These are phyloP conservation scores for Penicillium psychrofluorescens DNA, from an alignment of 495 filamentous ascomycete genomes.

Conservation along the genomic window DNA sequence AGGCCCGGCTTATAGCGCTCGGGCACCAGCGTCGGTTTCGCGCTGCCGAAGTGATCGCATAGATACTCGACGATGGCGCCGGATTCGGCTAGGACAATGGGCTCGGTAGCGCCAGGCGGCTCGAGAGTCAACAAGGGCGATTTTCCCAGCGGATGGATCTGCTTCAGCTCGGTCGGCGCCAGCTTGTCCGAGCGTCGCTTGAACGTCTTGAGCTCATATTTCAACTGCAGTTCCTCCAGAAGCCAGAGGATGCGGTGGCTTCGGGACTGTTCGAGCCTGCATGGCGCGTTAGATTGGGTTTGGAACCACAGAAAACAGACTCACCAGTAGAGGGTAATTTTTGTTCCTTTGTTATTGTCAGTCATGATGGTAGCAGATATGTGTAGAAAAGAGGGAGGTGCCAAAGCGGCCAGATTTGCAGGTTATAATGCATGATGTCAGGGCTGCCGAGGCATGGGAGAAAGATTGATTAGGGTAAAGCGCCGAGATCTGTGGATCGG, in stretches of 20 bases:
- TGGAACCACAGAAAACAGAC: constrained; percentile 2
- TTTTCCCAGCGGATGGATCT: constrained; percentile 81
- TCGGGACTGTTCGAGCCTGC: constrained; percentile 45
- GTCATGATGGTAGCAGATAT: constrained; percentile 13
- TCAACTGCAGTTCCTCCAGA: constrained; percentile 72
- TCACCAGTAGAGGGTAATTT: constrained; percentile 73
- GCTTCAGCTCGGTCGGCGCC: constrained; percentile 64
- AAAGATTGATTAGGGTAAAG: constrained; percentile 8
- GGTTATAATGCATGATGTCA: constrained; percentile 14
- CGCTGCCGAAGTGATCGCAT: constrained; percentile 57
- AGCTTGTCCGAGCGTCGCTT: constrained; percentile 53
- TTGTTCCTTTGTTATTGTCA: constrained; percentile 39
- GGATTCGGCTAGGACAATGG: constrained; percentile 71
- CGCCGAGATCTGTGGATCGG: constrained; percentile 10
- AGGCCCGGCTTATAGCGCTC: constrained; percentile 45
- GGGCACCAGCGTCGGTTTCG: constrained; percentile 48
- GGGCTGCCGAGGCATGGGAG: constrained; percentile 11
- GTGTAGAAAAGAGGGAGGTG: no score
- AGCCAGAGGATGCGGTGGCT: constrained; percentile 85
- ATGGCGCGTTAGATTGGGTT: constrained; percentile 1
- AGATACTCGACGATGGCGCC: constrained; percentile 76
- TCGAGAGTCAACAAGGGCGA: constrained; percentile 65
- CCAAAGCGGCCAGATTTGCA: neutral
- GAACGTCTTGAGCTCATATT: constrained; percentile 72
- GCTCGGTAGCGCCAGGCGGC: constrained; percentile 32